Percentiles rank a stretch among this genome's conserved stretches.
These are phyloP conservation scores for Acacia melanoxylon DNA, from an alignment of 306 rosid genomes.

Conservation along the genomic window DNA sequence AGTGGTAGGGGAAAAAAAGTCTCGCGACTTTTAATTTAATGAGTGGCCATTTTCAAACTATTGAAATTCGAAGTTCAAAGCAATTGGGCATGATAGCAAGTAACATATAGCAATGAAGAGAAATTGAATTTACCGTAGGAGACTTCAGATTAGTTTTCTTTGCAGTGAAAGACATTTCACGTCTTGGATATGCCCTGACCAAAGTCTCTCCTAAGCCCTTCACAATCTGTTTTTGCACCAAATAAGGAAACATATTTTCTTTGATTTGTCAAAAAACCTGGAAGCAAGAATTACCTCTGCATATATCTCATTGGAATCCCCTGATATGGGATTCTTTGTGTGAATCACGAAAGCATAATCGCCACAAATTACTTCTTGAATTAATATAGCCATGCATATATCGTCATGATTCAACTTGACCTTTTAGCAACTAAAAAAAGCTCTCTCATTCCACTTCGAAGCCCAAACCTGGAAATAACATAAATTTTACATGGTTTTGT, in stretches of 20 bases:
- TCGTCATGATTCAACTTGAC: slow-evolving; percentile 33
- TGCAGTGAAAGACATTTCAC: slow-evolving; percentile 38
- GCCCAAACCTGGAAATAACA: slow-evolving; percentile 41
- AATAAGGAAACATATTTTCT: neutral
- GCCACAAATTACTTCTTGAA: slow-evolving; percentile 39
- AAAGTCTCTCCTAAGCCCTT: slow-evolving; percentile 43
- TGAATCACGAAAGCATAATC: slow-evolving; percentile 44
- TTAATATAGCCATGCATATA: slow-evolving; percentile 37
- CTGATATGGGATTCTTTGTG: slow-evolving; percentile 33
- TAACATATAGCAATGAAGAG: neutral
- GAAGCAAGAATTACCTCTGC: slow-evolving; percentile 30
- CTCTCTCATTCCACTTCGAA: slow-evolving; percentile 49
- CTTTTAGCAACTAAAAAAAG: slow-evolving; percentile 35
- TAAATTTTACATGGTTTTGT: neutral
- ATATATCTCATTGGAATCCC: slow-evolving; percentile 37
- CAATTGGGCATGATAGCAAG: neutral
- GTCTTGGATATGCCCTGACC: slow-evolving; percentile 34
- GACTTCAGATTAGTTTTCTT: slow-evolving; percentile 29
- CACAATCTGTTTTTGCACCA: slow-evolving; percentile 34
- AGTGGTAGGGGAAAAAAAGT: neutral
- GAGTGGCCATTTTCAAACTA: neutral
- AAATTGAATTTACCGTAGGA: neutral
- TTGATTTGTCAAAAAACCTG: neutral
- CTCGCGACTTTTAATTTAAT: neutral
- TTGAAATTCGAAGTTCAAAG: neutral